Percentiles rank a stretch among this genome's conserved stretches.
Conservation (phyloP, 371 early-diverging fungal species). For the Circinella minor region DNA sequence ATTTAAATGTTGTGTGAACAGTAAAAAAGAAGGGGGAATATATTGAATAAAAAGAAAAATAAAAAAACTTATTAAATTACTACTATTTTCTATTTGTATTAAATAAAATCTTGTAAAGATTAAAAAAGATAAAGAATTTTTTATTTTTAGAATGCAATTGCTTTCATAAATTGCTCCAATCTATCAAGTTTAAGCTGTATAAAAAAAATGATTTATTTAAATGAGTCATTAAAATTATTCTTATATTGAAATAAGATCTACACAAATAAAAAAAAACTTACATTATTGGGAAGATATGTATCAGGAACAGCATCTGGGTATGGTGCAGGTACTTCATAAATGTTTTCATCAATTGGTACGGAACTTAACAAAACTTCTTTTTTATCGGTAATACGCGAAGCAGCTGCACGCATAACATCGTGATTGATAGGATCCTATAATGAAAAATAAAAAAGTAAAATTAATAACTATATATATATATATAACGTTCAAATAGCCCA, state of each 20-base stretch:
- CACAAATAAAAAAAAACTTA: neutral
- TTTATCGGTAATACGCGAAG: constrained; percentile 77
- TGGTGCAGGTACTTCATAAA: constrained; percentile 55
- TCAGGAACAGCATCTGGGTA: constrained; percentile 21
- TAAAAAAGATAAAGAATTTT: too few relatives aligned
- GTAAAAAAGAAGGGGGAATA: too few relatives aligned
- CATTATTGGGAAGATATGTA: constrained; percentile 9
- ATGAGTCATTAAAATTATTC: neutral
- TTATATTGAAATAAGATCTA: neutral
- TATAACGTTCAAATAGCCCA: too few relatives aligned
- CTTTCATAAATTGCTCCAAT: constrained; percentile 11
- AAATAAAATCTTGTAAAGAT: too few relatives aligned
- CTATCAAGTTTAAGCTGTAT: constrained; percentile 19
- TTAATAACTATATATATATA: neutral
- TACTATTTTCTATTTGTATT: neutral
- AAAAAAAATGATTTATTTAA: neutral
- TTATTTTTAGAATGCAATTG: constrained; percentile 1
- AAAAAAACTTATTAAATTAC: neutral
- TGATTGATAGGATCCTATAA: constrained; percentile 75
- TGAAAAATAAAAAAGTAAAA: neutral
- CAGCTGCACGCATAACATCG: constrained; percentile 84
- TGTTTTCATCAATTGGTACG: constrained; percentile 63
- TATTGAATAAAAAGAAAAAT: too few relatives aligned
- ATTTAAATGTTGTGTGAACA: too few relatives aligned
- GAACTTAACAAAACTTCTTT: constrained; percentile 83